Evolutionary conservation across 2,329 filamentous ascomycete species (phyloP).

Genomic region (Botrytis sinoallii): DNA sequence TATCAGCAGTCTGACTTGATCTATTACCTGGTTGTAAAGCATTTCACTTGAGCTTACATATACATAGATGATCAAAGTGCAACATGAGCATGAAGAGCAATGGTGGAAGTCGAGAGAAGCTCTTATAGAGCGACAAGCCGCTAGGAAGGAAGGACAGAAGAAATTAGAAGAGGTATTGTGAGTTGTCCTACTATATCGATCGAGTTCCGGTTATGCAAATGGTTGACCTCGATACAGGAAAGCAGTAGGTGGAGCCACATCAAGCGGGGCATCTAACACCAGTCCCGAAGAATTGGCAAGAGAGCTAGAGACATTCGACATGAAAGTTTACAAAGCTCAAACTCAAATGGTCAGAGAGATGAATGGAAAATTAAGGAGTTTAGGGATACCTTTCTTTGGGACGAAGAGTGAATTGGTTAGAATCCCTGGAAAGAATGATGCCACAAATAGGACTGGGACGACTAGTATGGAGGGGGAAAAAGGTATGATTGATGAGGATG

Average conservation of each 20-base stretch:
- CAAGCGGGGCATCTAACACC: conserved; percentile 31
- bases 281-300: conserved; percentile 45
- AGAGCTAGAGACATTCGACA: conserved; percentile 57
- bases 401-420: conserved; percentile 45
- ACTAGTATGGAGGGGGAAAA: conserved; percentile 26
- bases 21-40: neutral
- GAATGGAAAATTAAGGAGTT: conserved; percentile 50
- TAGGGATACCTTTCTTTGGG: conserved; percentile 61
- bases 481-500: conserved; percentile 40
- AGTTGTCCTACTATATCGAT: conserved; percentile 28
- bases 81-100: conserved; percentile 59
- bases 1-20: neutral
- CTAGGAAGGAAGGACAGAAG: conserved; percentile 50
- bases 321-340: conserved; percentile 60
- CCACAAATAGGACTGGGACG: conserved; percentile 8
- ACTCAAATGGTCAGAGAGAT: conserved; percentile 58
- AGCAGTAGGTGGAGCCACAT: conserved; percentile 45
- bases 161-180: conserved; percentile 54
- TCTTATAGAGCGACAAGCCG: conserved; percentile 50
- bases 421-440: conserved; percentile 34
- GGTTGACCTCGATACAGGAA: conserved; percentile 37
- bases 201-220: neutral
- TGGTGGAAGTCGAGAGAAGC: conserved; percentile 56
- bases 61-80: conserved; percentile 56
- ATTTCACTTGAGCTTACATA: conserved; percentile 14